Base-by-base conservation (phyloP, 306 rosid species). In the Gastrolobium bilobum region DNA sequence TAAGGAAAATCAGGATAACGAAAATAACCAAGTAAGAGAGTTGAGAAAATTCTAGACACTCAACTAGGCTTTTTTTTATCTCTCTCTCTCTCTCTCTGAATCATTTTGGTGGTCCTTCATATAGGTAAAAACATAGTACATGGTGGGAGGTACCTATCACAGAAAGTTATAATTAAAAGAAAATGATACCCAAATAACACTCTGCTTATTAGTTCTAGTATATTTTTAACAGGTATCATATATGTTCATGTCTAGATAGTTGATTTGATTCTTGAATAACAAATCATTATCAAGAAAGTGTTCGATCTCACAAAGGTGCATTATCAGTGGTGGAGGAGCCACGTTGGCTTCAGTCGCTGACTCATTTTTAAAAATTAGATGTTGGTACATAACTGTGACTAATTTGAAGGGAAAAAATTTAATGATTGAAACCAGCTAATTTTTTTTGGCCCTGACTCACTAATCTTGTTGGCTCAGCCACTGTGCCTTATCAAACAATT, bases 81-180 rank as follows among this genome's bases (percentile, higher is more conserved):
- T 72, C 70, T 57, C 47, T 64, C 58, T 68, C 6, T 73, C 72
- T 35, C 7, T 72, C 70, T 57, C 47, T 3, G 29, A 75, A 20
- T 59, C 74, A 0, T 57, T 29, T 20, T 50, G 30, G 34, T 61
- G 44, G 30, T 73, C 85, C 67, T 42, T 81, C n/a, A n/a, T 10
- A 65, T 2, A 0, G 91, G 89, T 37, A 82, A 38, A 76, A 77
- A 84, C 2, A 84, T 80, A 0, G 92, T 91, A 58, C 88, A 78
- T 40, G 92, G 90, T 46, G 92, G 94, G 6, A 93, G 89, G 71
- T 93, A 89, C 95, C 97, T 91, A 61, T 33, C 20, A 29, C 9
- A 42, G 3, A 35, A 3, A 38, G 26, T 0, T 10, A 26, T 3
- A 26, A 69, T 6, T 5, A 14, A 43, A 10, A 43, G 5, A n/a